Evolutionary conservation across 2,329 filamentous ascomycete species (phyloP).

Genomic region (Fusarium anthophilum): DNA sequence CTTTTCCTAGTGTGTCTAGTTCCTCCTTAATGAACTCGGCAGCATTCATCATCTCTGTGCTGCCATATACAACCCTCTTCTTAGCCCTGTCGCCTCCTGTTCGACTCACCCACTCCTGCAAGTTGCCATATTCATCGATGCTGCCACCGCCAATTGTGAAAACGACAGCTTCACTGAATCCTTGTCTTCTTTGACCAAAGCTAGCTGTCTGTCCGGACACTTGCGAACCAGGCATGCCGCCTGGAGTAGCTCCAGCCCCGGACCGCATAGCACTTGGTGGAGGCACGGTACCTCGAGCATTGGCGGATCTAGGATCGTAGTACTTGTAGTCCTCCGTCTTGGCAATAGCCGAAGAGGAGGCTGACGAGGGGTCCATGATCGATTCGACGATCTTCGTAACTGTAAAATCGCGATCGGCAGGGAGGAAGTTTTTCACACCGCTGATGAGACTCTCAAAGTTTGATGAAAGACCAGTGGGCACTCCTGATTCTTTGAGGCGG

Average conservation of each 20-base stretch:
- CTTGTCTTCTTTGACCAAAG: slow-evolving; percentile 90
- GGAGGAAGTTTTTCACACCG: slow-evolving; percentile 98
- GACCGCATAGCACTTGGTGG: slow-evolving; percentile 72
- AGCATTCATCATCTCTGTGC: slow-evolving; percentile 82
- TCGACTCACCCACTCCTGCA: slow-evolving; percentile 93
- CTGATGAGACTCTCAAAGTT: slow-evolving; percentile 96
- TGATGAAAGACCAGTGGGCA: slow-evolving; percentile 72
- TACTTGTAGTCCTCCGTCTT: slow-evolving; percentile 98
- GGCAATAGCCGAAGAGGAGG: slow-evolving; percentile 89
- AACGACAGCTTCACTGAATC: slow-evolving; percentile 90
- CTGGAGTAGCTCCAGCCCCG: slow-evolving; percentile 55
- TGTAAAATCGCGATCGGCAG: slow-evolving; percentile 92
- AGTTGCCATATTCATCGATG: slow-evolving; percentile 98
- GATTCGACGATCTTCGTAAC: slow-evolving; percentile 98
- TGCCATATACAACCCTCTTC: slow-evolving; percentile 91
- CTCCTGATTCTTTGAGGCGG: slow-evolving; percentile 88
- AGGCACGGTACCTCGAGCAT: slow-evolving; percentile 91
- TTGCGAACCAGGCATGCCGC: slow-evolving; percentile 60
- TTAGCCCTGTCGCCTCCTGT: slow-evolving; percentile 73
- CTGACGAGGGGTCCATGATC: slow-evolving; percentile 93
- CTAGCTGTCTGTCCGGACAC: slow-evolving; percentile 76
- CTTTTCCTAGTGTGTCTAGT: slow-evolving; percentile 69
- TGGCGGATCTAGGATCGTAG: slow-evolving; percentile 93
- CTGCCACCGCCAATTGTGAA: slow-evolving; percentile 95
- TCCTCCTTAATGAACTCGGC: slow-evolving; percentile 72